Percentiles rank a stretch among this genome's conserved stretches.
Conservation (phyloP, 495 filamentous ascomycete genomes). For the Aspergillus sclerotiicarbonarius region DNA sequence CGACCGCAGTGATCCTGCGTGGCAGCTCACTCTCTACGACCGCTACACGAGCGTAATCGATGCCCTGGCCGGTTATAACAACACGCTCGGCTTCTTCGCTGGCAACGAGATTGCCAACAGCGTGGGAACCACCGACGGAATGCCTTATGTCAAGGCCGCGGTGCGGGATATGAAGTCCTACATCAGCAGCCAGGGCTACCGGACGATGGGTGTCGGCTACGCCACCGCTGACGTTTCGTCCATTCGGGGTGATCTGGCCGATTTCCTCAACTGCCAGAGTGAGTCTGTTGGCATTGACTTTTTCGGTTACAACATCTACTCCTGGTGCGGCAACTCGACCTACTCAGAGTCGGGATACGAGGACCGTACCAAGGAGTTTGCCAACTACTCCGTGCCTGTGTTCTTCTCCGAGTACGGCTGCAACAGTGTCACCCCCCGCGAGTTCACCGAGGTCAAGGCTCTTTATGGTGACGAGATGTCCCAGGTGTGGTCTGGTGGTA, state of each 20-base stretch:
- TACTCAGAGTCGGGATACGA: conserved; percentile 74
- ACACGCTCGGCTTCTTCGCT: conserved; percentile 92
- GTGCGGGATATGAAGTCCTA: conserved; percentile 93
- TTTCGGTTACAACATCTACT: conserved; percentile 99
- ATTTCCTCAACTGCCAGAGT: conserved; percentile 90
- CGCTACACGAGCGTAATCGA: conserved; percentile 86
- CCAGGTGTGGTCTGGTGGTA: conserved; percentile 83
- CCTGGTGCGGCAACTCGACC: conserved; percentile 86
- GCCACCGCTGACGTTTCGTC: conserved; percentile 84
- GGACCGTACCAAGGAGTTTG: conserved; percentile 76
- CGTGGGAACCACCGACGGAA: conserved; percentile 75
- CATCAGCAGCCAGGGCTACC: conserved; percentile 74
- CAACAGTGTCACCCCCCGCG: conserved; percentile 71
- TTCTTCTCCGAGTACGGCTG: conserved; percentile 99
- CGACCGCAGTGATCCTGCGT: conserved; percentile 71
- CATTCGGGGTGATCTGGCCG: conserved; percentile 74
- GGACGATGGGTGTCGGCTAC: conserved; percentile 85
- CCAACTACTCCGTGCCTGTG: conserved; percentile 81
- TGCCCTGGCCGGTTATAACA: conserved; percentile 71
- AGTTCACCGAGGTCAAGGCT: conserved; percentile 81
- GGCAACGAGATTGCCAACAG: conserved; percentile 95
- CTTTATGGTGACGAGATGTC: conserved; percentile 82
- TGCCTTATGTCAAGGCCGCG: conserved; percentile 92
- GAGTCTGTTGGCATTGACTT: conserved; percentile 72
- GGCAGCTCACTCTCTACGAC: conserved; percentile 70